Base-by-base conservation (phyloP, 768 basidiomycete species). In the Dentipellis sp. region DNA sequence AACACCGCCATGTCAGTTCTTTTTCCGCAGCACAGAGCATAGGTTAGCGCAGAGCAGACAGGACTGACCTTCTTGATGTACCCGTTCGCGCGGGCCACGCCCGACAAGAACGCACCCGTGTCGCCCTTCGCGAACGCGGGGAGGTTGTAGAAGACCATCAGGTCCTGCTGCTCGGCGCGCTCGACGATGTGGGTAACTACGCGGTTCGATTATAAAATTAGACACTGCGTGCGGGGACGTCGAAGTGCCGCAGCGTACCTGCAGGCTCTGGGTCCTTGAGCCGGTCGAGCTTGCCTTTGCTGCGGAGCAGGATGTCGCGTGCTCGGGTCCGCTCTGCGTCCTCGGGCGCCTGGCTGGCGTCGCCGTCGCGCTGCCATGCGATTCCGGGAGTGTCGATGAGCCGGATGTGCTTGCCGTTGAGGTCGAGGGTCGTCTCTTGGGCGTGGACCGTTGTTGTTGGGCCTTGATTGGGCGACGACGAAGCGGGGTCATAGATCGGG, bases 361-460 rank as follows among this genome's bases (percentile, higher is more conserved):
- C 72, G 9, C 55, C 58, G 2, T 67, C 55, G 36, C 64, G 66
- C 72, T 69, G 67, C 77, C 82, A 84, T 52, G 80, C 75, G 62
- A 93, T 71, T n/a, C 94, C 94, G 35, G 94, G 94, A 0, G 91
- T 95, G 68, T 97, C 94, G 63, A 94, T 82, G 55, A 94, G 63
- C 36, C 79, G 78, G 60, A 93, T 73, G 52, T 72, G 71, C 59
- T 72, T 74, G 21, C 75, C 78, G 10, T 72, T 74, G 10, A 73
- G 66, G 52, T 78, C 78, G 2, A 80, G 61, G 2, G 74, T 69
- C 21, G 88, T 75, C 61, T 86, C 83, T 61, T 85, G 84, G 4
- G 86, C 77, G 35, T 80, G 75, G 12, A 76, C 73, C 21, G 85
- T 91, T 19, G 93, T 95, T 1, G 87, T 87, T 9, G 85, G 86